Conservation (phyloP, 371 early-diverging fungal genomes). For the Cokeromyces recurvatus region DNA sequence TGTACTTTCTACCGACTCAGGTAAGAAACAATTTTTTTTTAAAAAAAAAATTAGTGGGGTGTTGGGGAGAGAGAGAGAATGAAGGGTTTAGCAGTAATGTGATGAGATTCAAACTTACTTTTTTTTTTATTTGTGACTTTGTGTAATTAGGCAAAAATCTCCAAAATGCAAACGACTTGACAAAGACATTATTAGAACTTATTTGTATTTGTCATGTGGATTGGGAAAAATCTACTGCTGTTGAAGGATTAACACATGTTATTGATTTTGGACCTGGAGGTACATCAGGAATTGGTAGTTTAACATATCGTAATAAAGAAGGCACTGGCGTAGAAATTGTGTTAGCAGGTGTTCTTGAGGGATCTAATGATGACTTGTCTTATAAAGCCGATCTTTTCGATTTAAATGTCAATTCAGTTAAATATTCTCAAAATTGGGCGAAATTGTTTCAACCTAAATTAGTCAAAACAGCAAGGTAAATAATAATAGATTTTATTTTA, state of each 20-base stretch:
- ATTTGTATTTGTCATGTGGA: slow-evolving; percentile 76
- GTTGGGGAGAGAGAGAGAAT: slow-evolving; percentile 11
- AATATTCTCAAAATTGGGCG: slow-evolving; percentile 83
- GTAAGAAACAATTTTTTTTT: slow-evolving; percentile 20
- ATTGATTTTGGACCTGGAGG: slow-evolving; percentile 93
- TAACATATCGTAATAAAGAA: slow-evolving; percentile 89
- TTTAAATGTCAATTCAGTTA: slow-evolving; percentile 62
- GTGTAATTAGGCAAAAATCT: no score
- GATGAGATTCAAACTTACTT: no score
- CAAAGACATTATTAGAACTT: slow-evolving; percentile 67
- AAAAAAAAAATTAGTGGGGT: slow-evolving; percentile 24
- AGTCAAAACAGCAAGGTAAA: slow-evolving; percentile 39
- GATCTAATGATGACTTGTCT: slow-evolving; percentile 58
- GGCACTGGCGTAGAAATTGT: slow-evolving; percentile 87
- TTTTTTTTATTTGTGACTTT: no score
- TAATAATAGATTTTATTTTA: background rate
- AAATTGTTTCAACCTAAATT: slow-evolving; percentile 74
- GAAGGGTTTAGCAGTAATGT: no score
- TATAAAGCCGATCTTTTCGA: slow-evolving; percentile 80
- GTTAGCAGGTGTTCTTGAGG: slow-evolving; percentile 63
- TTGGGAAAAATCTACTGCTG: slow-evolving; percentile 78
- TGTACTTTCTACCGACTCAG: slow-evolving; percentile 77
- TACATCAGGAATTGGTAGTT: slow-evolving; percentile 73
- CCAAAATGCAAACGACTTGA: no score
- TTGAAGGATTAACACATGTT: slow-evolving; percentile 70